These are phyloP conservation scores for Suhomyces vadensis DNA, from an alignment of 805 yeast genomes.

Conservation along the genomic window DNA sequence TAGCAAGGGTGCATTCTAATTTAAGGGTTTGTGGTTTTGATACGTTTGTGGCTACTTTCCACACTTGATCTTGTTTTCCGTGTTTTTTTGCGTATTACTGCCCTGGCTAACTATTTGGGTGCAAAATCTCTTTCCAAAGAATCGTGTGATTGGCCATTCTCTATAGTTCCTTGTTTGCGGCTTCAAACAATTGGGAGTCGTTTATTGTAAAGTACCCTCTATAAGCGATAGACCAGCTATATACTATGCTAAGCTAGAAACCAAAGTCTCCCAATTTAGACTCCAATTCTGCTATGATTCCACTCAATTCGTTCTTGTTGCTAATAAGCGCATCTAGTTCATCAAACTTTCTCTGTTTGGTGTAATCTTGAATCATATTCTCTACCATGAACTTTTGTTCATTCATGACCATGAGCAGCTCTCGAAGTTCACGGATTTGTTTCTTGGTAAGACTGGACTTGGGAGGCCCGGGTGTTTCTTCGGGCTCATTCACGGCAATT, in stretches of 20 bases:
- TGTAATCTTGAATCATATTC: slow-evolving; percentile 61
- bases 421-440: slow-evolving; percentile 61
- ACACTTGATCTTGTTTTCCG: too few species aligned
- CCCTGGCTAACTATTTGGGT: too few species aligned
- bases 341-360: slow-evolving; percentile 71
- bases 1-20: too few species aligned
- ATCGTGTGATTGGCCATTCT: too few species aligned
- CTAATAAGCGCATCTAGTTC: slow-evolving; percentile 62
- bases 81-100: too few species aligned
- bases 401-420: slow-evolving; percentile 79
- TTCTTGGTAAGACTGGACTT: slow-evolving; percentile 40
- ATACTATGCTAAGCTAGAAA: slow-evolving; percentile 21
- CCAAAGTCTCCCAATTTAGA: slow-evolving; percentile 55
- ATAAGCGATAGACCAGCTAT: background rate
- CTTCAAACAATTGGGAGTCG: too few species aligned
- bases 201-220: too few species aligned
- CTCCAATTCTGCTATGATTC: slow-evolving; percentile 49
- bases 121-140: too few species aligned
- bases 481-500: background rate
- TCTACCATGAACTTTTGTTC: slow-evolving; percentile 79
- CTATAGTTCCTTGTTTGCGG: too few species aligned
- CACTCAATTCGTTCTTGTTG: slow-evolving; percentile 57
- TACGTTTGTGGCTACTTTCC: too few species aligned
- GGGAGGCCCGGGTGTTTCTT: slow-evolving; percentile 30
- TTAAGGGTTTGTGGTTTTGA: too few species aligned